Evolutionary conservation across 2,329 filamentous ascomycete species (phyloP).

Genomic region (Exophiala oligosperma): DNA sequence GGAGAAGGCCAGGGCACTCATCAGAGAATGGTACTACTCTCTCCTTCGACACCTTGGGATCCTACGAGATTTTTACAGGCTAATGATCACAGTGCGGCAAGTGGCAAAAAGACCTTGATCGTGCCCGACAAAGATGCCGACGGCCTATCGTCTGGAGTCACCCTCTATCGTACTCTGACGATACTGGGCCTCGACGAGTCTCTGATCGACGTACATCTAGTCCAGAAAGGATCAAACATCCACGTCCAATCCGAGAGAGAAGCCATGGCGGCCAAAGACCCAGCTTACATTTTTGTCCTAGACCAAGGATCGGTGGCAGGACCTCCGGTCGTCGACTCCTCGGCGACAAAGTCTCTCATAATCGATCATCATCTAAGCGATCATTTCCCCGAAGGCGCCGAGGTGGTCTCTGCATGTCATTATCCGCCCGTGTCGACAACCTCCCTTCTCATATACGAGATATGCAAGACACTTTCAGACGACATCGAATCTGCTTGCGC

Average conservation of each 20-base stretch:
- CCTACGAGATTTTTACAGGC: neutral
- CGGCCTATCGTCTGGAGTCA: constrained; percentile 64
- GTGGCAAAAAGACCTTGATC: constrained; percentile 57
- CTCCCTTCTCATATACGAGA: constrained; percentile 63
- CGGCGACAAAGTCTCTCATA: constrained; percentile 53
- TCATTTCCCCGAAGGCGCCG: constrained; percentile 57
- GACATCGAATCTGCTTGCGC: constrained; percentile 52
- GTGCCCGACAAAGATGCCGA: constrained; percentile 71
- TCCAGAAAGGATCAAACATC: constrained; percentile 60
- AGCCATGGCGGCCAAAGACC: constrained; percentile 52
- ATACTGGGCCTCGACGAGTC: constrained; percentile 56
- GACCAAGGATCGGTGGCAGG: constrained; percentile 64
- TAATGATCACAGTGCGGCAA: constrained; percentile 46
- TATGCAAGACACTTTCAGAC: constrained; percentile 59
- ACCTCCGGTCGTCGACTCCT: constrained; percentile 53
- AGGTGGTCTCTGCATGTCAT: constrained; percentile 62
- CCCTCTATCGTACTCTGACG: constrained; percentile 60
- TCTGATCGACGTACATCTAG: constrained; percentile 59
- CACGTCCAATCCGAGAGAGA: constrained; percentile 55
- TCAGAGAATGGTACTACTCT: constrained; percentile 56
- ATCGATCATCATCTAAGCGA: constrained; percentile 67
- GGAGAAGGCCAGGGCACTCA: constrained; percentile 55
- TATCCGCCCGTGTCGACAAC: constrained; percentile 66
- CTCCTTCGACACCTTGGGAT: neutral
- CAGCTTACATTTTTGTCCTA: constrained; percentile 62